Percentiles rank a stretch among this genome's conserved stretches.
Conservation (phyloP, 306 rosid genomes). For the Corylus heterophylla region DNA sequence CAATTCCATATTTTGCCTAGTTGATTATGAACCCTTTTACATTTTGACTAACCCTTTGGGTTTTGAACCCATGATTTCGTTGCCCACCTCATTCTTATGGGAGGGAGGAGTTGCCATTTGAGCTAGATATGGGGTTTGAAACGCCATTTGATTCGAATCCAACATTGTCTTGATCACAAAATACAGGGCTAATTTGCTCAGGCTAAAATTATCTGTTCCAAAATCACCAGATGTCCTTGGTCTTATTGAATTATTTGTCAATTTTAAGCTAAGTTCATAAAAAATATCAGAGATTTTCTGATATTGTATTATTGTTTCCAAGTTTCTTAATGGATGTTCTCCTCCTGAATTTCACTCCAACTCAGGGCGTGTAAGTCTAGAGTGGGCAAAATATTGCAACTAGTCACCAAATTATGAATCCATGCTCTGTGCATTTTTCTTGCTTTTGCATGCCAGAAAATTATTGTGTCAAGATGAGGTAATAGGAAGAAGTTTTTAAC, state of each 20-base stretch:
- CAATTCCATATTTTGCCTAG: slow-evolving; percentile 13
- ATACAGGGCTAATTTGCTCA: background rate
- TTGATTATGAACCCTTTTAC: slow-evolving; percentile 21
- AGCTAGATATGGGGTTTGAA: background rate
- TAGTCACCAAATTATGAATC: background rate
- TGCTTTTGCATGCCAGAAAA: background rate
- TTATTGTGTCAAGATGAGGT: background rate
- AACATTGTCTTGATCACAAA: background rate
- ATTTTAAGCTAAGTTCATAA: background rate
- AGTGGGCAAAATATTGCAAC: background rate
- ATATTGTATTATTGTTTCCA: background rate
- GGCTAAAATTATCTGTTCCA: background rate
- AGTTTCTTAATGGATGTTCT: background rate
- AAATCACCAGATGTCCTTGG: background rate
- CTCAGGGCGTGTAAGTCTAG: background rate
- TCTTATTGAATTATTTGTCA: background rate
- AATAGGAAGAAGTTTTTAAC: background rate
- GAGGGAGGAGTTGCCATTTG: background rate
- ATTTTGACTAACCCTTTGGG: background rate
- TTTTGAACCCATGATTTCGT: slow-evolving; percentile 13
- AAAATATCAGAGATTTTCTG: background rate
- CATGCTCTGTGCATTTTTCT: background rate
- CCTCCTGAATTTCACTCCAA: background rate
- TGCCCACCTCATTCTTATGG: too few species aligned
- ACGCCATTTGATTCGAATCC: background rate